These are phyloP conservation scores for Trametes punicea DNA, from an alignment of 768 basidiomycete genomes.

Conservation along the genomic window DNA sequence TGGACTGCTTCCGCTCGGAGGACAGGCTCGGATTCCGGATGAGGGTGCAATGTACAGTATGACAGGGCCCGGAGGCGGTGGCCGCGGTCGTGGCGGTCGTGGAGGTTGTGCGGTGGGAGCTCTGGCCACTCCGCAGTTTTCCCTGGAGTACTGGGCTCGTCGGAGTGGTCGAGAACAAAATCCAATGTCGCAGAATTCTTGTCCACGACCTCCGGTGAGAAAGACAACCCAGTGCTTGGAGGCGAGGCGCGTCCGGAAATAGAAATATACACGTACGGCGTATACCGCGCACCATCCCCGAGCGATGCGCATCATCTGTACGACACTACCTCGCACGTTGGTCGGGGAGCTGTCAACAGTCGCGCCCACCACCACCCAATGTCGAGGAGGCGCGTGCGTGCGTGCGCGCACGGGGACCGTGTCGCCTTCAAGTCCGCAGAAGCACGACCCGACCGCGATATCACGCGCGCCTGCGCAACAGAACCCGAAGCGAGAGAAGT, in stretches of 20 bases:
- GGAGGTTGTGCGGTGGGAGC: background rate
- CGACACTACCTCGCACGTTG: conserved; percentile 1
- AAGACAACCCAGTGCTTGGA: background rate
- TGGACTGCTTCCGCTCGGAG: conserved; percentile 3
- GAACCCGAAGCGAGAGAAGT: background rate
- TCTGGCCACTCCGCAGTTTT: background rate
- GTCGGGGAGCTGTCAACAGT: background rate
- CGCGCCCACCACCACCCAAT: background rate
- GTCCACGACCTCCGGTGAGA: background rate
- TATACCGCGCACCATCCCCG: background rate
- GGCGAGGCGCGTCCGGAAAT: background rate
- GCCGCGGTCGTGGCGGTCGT: too few relatives aligned
- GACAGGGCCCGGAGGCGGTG: too few relatives aligned
- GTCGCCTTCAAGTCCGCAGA: background rate
- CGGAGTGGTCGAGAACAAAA: background rate
- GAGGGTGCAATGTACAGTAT: too few relatives aligned
- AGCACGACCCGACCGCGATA: background rate
- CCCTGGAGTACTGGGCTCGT: background rate
- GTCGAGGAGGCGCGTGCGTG: conserved; percentile 5
- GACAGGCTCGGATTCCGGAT: conserved; percentile 8
- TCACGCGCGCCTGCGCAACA: conserved; percentile 11
- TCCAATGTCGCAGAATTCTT: conserved; percentile 1
- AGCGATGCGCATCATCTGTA: background rate
- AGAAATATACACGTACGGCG: too few relatives aligned
- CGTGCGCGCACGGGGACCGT: background rate